These are phyloP conservation scores for Pleurotus ostreatus DNA, from an alignment of 768 basidiomycete genomes.

Conservation along the genomic window DNA sequence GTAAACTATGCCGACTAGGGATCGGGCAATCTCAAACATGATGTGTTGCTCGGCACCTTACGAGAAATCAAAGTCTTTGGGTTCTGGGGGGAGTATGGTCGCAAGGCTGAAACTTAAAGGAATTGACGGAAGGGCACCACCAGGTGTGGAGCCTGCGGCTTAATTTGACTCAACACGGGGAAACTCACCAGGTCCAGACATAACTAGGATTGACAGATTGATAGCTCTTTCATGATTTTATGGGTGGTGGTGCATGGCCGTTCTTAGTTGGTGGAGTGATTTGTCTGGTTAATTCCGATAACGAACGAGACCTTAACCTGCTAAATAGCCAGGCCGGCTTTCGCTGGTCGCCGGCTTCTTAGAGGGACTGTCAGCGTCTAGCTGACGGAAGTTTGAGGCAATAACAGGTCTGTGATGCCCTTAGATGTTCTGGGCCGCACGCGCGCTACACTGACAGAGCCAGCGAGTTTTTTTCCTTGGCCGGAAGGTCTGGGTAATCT, in stretches of 20 bases:
- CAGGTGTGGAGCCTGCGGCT: conserved; percentile 75
- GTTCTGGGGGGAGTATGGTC: conserved; percentile 55
- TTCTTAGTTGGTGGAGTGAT: conserved; percentile 92
- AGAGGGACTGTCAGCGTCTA: too few species aligned
- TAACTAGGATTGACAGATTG: too few species aligned
- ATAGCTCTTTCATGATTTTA: conserved; percentile 83
- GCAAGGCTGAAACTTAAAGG: conserved; percentile 73
- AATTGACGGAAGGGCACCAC: conserved; percentile 84
- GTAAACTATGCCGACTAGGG: too few species aligned
- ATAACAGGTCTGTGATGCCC: too few species aligned
- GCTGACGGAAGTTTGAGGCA: too few species aligned
- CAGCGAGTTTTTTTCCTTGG: too few species aligned
- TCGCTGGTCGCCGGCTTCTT: too few species aligned
- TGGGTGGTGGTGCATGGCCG: conserved; percentile 88
- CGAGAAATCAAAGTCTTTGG: conserved; percentile 91
- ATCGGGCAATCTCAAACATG: too few species aligned
- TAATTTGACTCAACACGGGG: conserved; percentile 83
- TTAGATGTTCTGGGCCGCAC: too few species aligned
- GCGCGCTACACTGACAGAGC: too few species aligned
- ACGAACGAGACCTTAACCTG: conserved; percentile 92
- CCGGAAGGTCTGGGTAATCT: too few species aligned
- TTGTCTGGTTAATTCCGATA: conserved; percentile 97
- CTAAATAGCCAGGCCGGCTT: conserved; percentile 83
- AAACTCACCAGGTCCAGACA: conserved; percentile 81
- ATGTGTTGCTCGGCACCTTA: too few species aligned